Base-by-base conservation (phyloP, 768 basidiomycete genomes). In the Pleurotus sapidus region DNA sequence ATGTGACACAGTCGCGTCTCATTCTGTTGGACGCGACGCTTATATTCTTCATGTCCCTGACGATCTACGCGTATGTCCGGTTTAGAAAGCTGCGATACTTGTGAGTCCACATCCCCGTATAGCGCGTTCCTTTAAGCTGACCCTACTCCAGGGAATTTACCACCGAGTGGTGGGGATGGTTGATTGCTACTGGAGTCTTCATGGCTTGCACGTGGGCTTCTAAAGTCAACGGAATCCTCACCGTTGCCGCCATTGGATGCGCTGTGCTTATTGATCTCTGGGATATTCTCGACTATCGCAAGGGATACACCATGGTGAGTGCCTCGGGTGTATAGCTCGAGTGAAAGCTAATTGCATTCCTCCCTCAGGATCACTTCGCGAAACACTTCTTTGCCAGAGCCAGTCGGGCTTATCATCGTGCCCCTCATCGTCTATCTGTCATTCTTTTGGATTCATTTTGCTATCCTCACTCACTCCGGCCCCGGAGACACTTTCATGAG, bases 401-500 rank as follows among this genome's bases (percentile, higher is more conserved):
- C 8, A n/a, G 59, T 89, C 56, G 94, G 91, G 12, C 77, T 99
- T 46, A 98, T 99, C 59, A 63, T 89, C 12, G 75, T 96, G n/a
- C 97, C 97, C 3, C 83, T 95, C 63, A 72, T 91, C 56, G 80
- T 98, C 49, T 99, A 99, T 70, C 83, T 98, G 2, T 88, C 89
- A 14, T 93, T 96, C 81, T 99, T 99, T 81, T 99, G 90, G 74
- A 74, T 97, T 23, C 97, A 99, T 71, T 96, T 99, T 67, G 78
- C 88, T 24, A 79, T 98, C 60, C 85, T 98, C 62, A 90, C 77
- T 6, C 81, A 87, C 61, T 95, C 95, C 9, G 97, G 97, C 23
- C 83, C 95, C 30, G 97, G 97, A 4, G 97, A 98, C 67, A 78
- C 81, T 39, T 99, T 98, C 77, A 98, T 98, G 97, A 94, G 91